Evolutionary conservation across 331 rosid species (phyloP), one percentile per base, ranked within the genome.

Genomic region (Cucumis variabilis): DNA sequence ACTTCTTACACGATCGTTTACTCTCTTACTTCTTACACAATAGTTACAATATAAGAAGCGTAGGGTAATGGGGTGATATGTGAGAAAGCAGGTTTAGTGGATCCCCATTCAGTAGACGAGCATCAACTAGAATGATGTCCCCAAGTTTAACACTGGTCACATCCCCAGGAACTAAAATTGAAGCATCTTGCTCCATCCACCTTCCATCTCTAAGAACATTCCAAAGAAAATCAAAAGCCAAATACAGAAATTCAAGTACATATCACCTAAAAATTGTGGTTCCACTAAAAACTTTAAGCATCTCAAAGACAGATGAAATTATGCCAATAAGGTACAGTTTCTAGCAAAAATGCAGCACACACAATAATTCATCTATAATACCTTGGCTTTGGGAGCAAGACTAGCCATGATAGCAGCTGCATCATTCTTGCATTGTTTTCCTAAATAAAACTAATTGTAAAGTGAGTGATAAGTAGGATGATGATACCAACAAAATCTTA

Each of bases 341-440:
- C 66, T 7, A 78, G 66, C 83, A 21, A 50, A 77, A 13, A 77
- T 23, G 37, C 8, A 77, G 37, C 62, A 50, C 65, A 7, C 41
- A 10, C 83, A 78, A 48, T 65, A 48, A 80, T 80, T 14, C 65
- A 51, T 51, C 62, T 24, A 28, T 66, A 24, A 89, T 88, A 97
- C 99, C 99, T 97, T 97, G n/a, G 98, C 99, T 92, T 97, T 96
- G 20, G 99, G 99, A 62, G 99, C 99, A 5, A 97, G 97, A 51
- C 98, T 92, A 89, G 99, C 99, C 99, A 97, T 97, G 85, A 97
- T 98, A 77, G 99, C 97, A 1, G 99, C 99, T 0, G 99, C 99
- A 8, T 99, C 99, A 87, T 97, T 97, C 80, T 99, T 0, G 98
- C 99, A 89, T 97, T 97, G 91, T 97, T 96, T 87, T 97, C 99